A percentile compares a stretch with the other conserved stretches of the same genome.
Evolutionary conservation across 73 alveolate genomes (phyloP).

Genomic region (Stentor roeselii): DNA sequence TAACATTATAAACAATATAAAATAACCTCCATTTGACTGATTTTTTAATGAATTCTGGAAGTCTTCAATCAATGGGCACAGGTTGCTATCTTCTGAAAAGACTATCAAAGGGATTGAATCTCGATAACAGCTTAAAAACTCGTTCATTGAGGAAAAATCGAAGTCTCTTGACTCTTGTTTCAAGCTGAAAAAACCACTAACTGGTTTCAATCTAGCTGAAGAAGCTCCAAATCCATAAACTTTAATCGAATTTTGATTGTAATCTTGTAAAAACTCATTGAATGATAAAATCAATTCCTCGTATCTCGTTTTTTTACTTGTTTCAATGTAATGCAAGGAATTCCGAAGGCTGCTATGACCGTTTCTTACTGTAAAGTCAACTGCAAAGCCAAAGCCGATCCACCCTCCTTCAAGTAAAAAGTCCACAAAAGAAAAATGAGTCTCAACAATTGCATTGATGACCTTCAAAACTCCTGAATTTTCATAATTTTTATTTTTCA

Average conservation of each 20-base stretch:
- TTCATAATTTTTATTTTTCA: no score
- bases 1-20: no score
- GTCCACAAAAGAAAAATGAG: slow-evolving; percentile 58
- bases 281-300: slow-evolving; percentile 56
- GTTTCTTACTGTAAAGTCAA: slow-evolving; percentile 83
- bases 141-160: no score
- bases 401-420: slow-evolving; percentile 56
- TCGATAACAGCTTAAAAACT: no score
- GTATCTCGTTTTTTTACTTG: slow-evolving; percentile 41
- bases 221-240: slow-evolving; percentile 77
- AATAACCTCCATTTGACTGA: no score
- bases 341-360: slow-evolving; percentile 38
- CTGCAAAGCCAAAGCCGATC: slow-evolving; percentile 67
- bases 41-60: no score
- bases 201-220: slow-evolving; percentile 29
- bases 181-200: slow-evolving; percentile 63
- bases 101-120: no score
- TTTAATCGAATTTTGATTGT: slow-evolving; percentile 59
- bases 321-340: slow-evolving; percentile 61
- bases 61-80: no score
- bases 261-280: slow-evolving; percentile 50
- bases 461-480: slow-evolving; percentile 42
- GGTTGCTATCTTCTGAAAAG: no score
- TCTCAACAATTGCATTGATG: not conserved
- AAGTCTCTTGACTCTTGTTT: slow-evolving; percentile 74